These are phyloP conservation scores for Trichoderma hamatum DNA, from an alignment of 2,329 filamentous ascomycete genomes.

Conservation along the genomic window DNA sequence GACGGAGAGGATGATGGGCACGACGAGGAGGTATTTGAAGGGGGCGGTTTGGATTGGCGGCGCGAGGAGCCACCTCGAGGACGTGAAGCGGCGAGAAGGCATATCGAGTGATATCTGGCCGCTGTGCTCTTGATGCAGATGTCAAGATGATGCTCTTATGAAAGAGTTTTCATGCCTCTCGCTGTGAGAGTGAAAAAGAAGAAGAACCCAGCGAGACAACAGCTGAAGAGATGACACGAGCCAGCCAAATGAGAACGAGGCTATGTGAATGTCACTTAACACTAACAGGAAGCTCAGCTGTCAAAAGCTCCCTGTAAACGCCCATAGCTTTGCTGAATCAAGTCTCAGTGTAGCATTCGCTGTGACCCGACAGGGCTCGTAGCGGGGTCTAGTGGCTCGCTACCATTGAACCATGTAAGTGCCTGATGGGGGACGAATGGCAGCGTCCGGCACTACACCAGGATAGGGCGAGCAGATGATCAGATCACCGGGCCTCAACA, in stretches of 20 bases:
- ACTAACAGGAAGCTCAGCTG: not conserved
- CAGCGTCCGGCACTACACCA: not conserved
- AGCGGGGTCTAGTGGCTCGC: not conserved
- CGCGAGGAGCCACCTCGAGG: slow-evolving; percentile 17
- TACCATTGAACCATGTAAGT: not conserved
- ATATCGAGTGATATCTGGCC: not conserved
- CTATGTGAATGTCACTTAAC: not conserved
- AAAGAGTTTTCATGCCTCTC: not conserved
- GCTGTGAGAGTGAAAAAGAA: not conserved
- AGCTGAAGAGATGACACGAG: not conserved
- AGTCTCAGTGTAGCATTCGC: not conserved
- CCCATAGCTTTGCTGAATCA: not conserved
- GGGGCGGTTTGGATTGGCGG: slow-evolving; percentile 57
- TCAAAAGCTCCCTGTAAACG: no score
- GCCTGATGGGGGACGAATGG: not conserved
- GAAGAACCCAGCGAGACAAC: not conserved
- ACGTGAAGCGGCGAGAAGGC: not conserved
- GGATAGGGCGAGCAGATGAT: not conserved
- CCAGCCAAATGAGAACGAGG: not conserved
- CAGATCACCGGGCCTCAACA: not conserved
- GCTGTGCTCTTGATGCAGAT: not conserved
- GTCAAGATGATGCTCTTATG: not conserved
- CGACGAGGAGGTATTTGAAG: slow-evolving; percentile 55
- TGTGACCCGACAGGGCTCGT: not conserved
- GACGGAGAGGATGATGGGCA: slow-evolving; percentile 51